These are phyloP conservation scores for Leccinum subtestaceum DNA, from an alignment of 768 basidiomycete genomes.

Conservation along the genomic window DNA sequence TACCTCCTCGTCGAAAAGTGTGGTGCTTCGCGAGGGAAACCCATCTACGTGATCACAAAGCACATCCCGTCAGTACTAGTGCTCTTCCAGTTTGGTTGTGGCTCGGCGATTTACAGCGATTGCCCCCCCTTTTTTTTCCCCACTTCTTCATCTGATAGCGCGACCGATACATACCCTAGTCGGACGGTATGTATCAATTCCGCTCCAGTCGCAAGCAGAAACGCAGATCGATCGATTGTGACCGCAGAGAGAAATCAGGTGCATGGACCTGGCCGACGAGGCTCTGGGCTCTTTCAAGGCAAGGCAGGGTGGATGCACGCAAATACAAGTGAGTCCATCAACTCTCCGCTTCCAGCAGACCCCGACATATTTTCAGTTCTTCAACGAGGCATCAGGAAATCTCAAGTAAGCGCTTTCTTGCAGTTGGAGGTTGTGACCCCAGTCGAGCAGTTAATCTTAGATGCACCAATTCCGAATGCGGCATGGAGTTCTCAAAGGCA, in stretches of 20 bases:
- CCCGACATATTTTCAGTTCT: constrained; percentile 30
- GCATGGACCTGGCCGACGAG: constrained; percentile 42
- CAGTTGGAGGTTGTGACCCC: constrained; percentile 1
- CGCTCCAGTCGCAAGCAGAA: background rate
- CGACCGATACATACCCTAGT: constrained; percentile 31
- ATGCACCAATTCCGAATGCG: constrained; percentile 40
- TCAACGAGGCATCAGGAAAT: constrained; percentile 37
- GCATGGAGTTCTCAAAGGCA: constrained; percentile 41
- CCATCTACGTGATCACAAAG: constrained; percentile 44
- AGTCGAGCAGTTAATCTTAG: constrained; percentile 19
- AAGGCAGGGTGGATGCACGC: constrained; percentile 39
- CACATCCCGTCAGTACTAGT: constrained; percentile 38
- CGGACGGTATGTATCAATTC: constrained; percentile 31
- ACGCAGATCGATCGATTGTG: constrained; percentile 9
- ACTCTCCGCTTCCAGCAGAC: background rate
- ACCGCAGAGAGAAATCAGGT: constrained; percentile 40
- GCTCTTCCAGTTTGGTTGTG: constrained; percentile 6
- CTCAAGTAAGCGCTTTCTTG: constrained; percentile 33
- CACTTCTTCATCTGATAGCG: constrained; percentile 18
- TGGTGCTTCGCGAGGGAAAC: constrained; percentile 39
- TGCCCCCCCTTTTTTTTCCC: background rate
- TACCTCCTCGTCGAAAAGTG: constrained; percentile 42
- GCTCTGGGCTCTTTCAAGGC: constrained; percentile 41
- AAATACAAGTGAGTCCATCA: constrained; percentile 36
- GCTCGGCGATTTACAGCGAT: constrained; percentile 17